Conservation (phyloP, 805 yeast genomes). For the Candida insectorum region DNA sequence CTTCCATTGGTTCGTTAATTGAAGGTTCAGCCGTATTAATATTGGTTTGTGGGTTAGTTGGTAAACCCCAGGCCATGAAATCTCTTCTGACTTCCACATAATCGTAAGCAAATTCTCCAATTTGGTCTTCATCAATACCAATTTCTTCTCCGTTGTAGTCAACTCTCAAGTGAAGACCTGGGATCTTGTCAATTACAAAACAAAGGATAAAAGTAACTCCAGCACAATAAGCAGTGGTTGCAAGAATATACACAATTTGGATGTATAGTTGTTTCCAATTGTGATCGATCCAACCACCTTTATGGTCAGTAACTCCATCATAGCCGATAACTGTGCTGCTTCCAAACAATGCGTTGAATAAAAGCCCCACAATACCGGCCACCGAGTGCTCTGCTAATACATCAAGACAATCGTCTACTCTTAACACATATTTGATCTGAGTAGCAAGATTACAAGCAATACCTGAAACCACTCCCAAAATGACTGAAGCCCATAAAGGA, state of each 20-base stretch:
- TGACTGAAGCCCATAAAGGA: conserved; percentile 86
- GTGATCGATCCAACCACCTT: conserved; percentile 90
- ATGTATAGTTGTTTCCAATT: conserved; percentile 90
- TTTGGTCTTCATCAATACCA: conserved; percentile 95
- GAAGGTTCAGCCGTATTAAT: too few species aligned
- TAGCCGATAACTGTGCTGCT: conserved; percentile 86
- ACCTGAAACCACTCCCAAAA: conserved; percentile 80
- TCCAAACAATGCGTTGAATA: conserved; percentile 88
- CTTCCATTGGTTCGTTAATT: too few species aligned
- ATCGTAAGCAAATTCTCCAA: conserved; percentile 98
- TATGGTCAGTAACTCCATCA: conserved; percentile 80
- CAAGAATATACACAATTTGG: conserved; percentile 80
- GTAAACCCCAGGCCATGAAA: conserved; percentile 65
- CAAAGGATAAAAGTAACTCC: conserved; percentile 79
- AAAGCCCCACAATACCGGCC: conserved; percentile 86
- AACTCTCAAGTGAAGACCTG: conserved; percentile 78
- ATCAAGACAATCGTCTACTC: conserved; percentile 92
- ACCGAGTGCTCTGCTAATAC: conserved; percentile 98
- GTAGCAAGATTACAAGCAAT: conserved; percentile 87
- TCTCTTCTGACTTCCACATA: conserved; percentile 96
- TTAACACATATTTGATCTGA: conserved; percentile 72
- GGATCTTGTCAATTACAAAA: conserved; percentile 68
- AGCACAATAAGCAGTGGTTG: conserved; percentile 69
- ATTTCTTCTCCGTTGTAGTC: conserved; percentile 79
- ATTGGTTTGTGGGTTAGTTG: too few species aligned